Conservation (phyloP, 768 basidiomycete species). For the Tremella mesenterica region DNA sequence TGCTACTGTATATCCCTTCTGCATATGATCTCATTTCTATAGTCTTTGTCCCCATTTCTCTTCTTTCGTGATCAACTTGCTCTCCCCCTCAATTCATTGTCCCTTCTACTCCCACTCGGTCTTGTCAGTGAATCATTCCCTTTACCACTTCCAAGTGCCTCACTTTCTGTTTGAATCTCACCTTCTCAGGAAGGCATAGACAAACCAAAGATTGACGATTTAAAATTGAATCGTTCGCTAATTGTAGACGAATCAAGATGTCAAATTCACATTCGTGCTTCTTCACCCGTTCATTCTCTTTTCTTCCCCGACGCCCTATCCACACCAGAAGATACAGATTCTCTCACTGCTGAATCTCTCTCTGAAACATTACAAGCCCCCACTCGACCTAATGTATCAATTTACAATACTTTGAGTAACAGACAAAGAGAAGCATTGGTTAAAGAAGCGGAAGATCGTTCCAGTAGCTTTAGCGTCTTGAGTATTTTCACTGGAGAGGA, state of each 20-base stretch:
- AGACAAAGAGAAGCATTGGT: slow-evolving; percentile 20
- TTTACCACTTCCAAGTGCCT: no score
- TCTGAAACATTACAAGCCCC: slow-evolving; percentile 49
- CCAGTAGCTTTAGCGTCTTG: slow-evolving; percentile 49
- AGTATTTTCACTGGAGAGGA: slow-evolving; percentile 55
- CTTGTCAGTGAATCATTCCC: background rate
- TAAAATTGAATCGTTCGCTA: background rate
- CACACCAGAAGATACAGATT: slow-evolving; percentile 34
- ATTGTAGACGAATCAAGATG: slow-evolving; percentile 37
- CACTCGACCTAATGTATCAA: slow-evolving; percentile 54
- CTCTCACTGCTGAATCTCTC: slow-evolving; percentile 49
- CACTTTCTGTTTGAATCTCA: no score
- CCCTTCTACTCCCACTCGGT: background rate
- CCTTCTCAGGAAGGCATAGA: no score
- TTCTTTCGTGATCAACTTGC: background rate
- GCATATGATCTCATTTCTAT: no score
- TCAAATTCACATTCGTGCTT: slow-evolving; percentile 34
- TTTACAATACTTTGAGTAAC: slow-evolving; percentile 47
- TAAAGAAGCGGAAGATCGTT: slow-evolving; percentile 15
- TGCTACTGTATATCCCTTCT: no score
- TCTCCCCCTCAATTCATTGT: background rate
- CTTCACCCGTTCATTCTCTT: slow-evolving; percentile 45
- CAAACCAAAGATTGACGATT: background rate
- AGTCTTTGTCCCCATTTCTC: no score
- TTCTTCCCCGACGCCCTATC: slow-evolving; percentile 54